A percentile compares a stretch with the other conserved stretches of the same genome.
Evolutionary conservation across 345 rosid genomes (phyloP).

Genomic region (Mangifera indica): DNA sequence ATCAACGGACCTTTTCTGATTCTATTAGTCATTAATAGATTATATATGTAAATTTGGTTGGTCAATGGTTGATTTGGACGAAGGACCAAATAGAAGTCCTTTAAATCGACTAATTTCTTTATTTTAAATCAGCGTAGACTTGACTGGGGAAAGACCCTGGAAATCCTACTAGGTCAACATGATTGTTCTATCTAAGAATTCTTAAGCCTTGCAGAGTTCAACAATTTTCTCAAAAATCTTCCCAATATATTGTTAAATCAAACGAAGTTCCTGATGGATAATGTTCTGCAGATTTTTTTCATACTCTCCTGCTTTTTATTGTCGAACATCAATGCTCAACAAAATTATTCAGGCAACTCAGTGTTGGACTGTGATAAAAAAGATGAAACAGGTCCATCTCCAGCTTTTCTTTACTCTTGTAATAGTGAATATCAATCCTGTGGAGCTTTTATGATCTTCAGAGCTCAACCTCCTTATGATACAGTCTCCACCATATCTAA

Average conservation of each 20-base stretch:
- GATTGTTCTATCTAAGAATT: not conserved
- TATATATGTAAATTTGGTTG: too few species aligned
- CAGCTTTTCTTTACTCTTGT: conserved; percentile 39
- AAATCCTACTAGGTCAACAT: conserved; percentile 1
- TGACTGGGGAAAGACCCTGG: not conserved
- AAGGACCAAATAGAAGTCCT: not conserved
- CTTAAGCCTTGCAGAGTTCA: not conserved
- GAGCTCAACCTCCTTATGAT: conserved; percentile 35
- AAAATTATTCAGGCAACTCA: conserved; percentile 30
- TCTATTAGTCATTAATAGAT: too few species aligned
- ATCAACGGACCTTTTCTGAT: not conserved
- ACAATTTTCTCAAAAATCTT: not conserved
- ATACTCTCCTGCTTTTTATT: conserved; percentile 13
- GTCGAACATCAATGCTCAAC: conserved; percentile 23
- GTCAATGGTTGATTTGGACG: too few species aligned
- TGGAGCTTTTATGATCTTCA: conserved; percentile 28
- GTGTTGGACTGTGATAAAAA: too few species aligned
- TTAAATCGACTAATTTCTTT: conserved; percentile 3
- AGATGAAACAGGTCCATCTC: conserved; percentile 16
- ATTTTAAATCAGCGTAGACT: not conserved
- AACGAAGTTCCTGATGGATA: conserved; percentile 19
- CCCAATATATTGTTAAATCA: not conserved
- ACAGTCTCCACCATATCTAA: conserved; percentile 33
- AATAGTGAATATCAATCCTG: conserved; percentile 31
- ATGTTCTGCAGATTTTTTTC: conserved; percentile 11